These are phyloP conservation scores for Trametes sanguinea DNA, from an alignment of 768 basidiomycete genomes.

Conservation along the genomic window DNA sequence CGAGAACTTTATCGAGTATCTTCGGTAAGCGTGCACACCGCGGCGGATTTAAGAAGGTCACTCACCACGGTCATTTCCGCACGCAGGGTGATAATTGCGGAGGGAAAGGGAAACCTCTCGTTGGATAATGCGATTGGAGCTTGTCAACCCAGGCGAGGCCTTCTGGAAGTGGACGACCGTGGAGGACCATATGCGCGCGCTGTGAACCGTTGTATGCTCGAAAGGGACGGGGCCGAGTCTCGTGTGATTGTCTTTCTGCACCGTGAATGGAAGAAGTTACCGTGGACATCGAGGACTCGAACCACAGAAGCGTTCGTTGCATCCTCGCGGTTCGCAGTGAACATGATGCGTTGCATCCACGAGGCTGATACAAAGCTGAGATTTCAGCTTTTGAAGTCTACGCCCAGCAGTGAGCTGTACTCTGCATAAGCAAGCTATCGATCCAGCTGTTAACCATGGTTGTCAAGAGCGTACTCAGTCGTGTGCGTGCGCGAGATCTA, in stretches of 20 bases:
- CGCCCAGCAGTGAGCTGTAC: no score
- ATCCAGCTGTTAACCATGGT: no score
- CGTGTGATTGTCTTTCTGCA: neutral
- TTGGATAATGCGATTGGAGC: constrained; percentile 25
- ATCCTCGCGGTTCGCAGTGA: neutral
- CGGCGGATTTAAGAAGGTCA: neutral
- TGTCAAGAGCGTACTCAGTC: no score
- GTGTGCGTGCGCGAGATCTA: no score
- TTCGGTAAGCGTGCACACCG: constrained; percentile 9
- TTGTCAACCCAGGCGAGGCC: constrained; percentile 25
- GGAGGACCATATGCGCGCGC: constrained; percentile 14
- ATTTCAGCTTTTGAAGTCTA: no score
- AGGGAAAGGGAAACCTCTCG: constrained; percentile 26
- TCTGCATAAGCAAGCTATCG: no score
- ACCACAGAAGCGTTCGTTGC: neutral
- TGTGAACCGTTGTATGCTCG: neutral
- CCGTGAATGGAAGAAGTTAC: constrained; percentile 5
- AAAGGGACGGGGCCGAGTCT: neutral
- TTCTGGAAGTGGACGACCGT: constrained; percentile 28
- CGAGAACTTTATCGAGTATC: constrained; percentile 7
- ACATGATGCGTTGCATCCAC: no score
- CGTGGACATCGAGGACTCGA: neutral
- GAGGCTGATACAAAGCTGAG: no score
- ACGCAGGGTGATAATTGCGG: constrained; percentile 21
- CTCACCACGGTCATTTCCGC: neutral